Base-by-base conservation (phyloP, 1,284 basidiomycete species). In the Heterobasidion annosum region DNA sequence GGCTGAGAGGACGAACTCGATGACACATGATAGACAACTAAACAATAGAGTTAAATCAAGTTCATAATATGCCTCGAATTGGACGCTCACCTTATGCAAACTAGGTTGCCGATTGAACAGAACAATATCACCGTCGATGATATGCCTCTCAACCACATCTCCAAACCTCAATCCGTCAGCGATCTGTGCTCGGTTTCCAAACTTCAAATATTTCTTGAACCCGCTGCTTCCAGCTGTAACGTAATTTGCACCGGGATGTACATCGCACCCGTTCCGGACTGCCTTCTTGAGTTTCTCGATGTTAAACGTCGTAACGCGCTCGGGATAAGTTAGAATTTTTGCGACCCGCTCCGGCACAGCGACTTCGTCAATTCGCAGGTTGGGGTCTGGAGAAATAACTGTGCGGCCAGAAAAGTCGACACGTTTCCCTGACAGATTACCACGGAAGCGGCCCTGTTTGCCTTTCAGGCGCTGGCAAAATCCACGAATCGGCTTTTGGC, bases 11-110 rank as follows among this genome's bases (percentile, higher is more conserved):
- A 56, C 9, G 64, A 61, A 87, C 96, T 59, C 94, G 79, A 74
- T 99, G 97, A 67, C 94, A 98, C 93, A 99, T 99, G 69, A 99
- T 99, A 1, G 95, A 98, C 18, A 98, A 77, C 85, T 96, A 73
- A 58, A 74, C 68, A 73, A 65, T 59, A 67, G 50, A 54, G 48
- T 25, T 53, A 43, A 49, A 16, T 10, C 2, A 15, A 40, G 37
- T 5, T 43, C 34, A 32, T 18, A 54, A 40, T 50, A n/a, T 7
- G 34, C 2, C 25, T 34, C 10, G 54, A 8, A 54, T n/a, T 35
- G 16, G 6, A 18, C 9, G 25, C 66, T 48, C 52, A 88, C 88
- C 71, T 94, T 96, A 73, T 99, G 97, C 65, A 99, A 77, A 81
- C 91, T 95, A 5, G 97, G 97, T 68, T 99, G 97, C 57, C 97